A percentile compares a stretch with the other conserved stretches of the same genome.
Evolutionary conservation across 2,329 filamentous ascomycete species (phyloP).

Genomic region (Curvularia sp.): DNA sequence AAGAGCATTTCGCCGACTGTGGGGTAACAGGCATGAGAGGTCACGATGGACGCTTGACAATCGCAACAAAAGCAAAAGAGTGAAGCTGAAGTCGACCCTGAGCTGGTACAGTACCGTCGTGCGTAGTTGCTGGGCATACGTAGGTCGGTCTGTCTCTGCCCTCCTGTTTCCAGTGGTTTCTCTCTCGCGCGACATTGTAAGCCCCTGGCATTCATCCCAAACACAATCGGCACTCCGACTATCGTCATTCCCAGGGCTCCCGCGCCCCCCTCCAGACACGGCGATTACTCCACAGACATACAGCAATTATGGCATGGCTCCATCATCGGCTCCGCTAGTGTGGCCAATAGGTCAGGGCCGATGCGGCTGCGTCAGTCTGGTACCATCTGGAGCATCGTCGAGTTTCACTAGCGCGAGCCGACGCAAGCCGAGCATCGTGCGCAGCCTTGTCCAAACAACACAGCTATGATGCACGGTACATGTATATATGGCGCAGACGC

Average conservation of each 20-base stretch:
- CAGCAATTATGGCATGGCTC: slow-evolving; percentile 13
- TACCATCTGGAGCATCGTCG: slow-evolving; percentile 13
- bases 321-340: slow-evolving; percentile 14
- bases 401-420: slow-evolving; percentile 32
- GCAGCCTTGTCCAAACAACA: slow-evolving; percentile 26
- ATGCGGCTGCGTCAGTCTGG: slow-evolving; percentile 28
- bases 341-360: slow-evolving; percentile 10
- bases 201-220: neutral
- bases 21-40: slow-evolving; percentile 20
- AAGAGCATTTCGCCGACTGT: slow-evolving; percentile 16
- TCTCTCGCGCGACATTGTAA: neutral
- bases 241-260: neutral
- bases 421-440: slow-evolving; percentile 39
- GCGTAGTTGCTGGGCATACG: slow-evolving; percentile 1
- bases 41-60: slow-evolving; percentile 14
- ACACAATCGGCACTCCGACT: neutral
- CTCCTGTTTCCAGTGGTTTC: neutral
- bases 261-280: neutral
- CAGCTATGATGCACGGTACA: slow-evolving; percentile 19
- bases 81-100: neutral
- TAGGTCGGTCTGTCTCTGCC: neutral
- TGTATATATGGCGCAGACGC: slow-evolving; percentile 34
- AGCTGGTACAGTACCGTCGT: neutral
- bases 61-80: slow-evolving; percentile 4
- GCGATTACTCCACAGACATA: neutral